Conservation (phyloP, 2,329 filamentous ascomycete genomes). For the Aspergillus awamori region DNA sequence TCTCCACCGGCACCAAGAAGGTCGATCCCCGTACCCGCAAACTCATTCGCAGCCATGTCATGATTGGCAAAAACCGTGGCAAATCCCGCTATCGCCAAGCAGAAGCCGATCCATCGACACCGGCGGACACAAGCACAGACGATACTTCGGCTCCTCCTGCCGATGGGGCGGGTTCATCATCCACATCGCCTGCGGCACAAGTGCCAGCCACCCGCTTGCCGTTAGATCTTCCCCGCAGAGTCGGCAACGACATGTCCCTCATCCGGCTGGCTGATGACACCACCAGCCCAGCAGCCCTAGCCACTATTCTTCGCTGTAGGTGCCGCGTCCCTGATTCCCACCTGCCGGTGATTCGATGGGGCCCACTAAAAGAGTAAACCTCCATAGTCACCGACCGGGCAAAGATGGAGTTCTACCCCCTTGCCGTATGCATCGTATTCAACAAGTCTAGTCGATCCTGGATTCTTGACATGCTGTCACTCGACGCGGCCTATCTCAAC, state of each 20-base stretch:
- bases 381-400: conserved; percentile 5
- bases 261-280: neutral
- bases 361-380: neutral
- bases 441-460: conserved; percentile 21
- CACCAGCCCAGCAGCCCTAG: neutral
- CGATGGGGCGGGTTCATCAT: too few relatives aligned
- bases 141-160: neutral
- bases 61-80: conserved; percentile 48
- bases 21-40: conserved; percentile 36
- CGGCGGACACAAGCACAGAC: neutral
- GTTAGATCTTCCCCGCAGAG: neutral
- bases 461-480: conserved; percentile 32
- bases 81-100: conserved; percentile 20
- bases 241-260: neutral
- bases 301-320: neutral
- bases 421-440: neutral
- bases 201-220: neutral
- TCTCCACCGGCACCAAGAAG: conserved; percentile 20
- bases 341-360: neutral
- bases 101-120: neutral
- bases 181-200: conserved; percentile 16
- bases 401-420: neutral
- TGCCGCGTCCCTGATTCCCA: neutral
- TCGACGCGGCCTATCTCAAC: conserved; percentile 43
- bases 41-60: conserved; percentile 47